Evolutionary conservation across 2,329 filamentous ascomycete genomes (phyloP), one percentile per base, ranked within the genome.

Genomic region (Trichoderma koningiopsis): DNA sequence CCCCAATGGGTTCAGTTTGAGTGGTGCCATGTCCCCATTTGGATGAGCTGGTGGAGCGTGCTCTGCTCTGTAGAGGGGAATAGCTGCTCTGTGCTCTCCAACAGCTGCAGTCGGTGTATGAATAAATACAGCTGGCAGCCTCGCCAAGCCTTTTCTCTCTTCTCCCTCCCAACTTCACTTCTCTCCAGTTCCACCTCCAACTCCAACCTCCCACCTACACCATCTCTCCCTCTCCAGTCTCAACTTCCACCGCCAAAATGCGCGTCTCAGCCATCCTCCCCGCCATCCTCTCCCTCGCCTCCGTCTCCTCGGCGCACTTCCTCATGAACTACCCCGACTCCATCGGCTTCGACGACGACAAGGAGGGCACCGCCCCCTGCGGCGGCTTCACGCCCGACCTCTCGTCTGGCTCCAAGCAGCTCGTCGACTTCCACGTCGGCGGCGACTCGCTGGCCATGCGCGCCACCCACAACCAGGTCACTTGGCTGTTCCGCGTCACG

Each of bases 401-500:
- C 33, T 76, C 78, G 4, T 79, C 85, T 11, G 73, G 79, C 35
- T 75, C 77, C 11, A 80, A 79, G 0, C 82, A 83, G 4, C 76
- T 84, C 22, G 81, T 85, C 40, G 82, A 87, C 72, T 89, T 89
- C 77, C 83, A 88, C 75, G 84, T 89, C 70, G 86, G 79, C 72
- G 87, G 87, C 72, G 84, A 88, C 72, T 79, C 84, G 68, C 79
- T 89, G 40, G 81, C 82, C 70, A 74, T 85, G 61, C 78, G 77
- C 8, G 80, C 83, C 8, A 82, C 81, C 3, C 88, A 90, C 74
- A 80, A 85, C 4, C 81, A 86, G 75, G 79, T 81, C 72, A 86
- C 81, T 67, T 89, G 83, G 84, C 81, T 89, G 19, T 86, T 87
- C 80, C 87, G 88, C 71, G 85, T 83, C 71, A 89, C 86, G 14